Conservation (phyloP, 1,284 basidiomycete species). For the Amylostereum areolatum region DNA sequence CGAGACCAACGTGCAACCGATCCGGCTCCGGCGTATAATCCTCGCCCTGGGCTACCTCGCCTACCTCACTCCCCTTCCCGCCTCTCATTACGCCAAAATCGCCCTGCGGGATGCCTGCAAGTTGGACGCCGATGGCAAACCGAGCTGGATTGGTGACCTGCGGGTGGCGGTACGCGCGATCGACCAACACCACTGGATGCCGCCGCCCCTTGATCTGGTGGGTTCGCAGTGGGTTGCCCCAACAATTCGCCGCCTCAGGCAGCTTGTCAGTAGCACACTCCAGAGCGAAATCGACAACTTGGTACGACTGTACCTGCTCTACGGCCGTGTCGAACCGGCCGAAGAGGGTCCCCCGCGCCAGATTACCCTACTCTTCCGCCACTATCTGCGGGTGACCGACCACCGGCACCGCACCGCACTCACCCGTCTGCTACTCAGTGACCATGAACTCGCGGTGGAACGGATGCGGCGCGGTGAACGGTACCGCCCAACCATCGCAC, state of each 20-base stretch:
- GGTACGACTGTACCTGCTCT: neutral
- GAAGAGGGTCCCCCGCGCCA: neutral
- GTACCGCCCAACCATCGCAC: neutral
- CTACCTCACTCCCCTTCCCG: neutral
- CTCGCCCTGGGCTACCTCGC: neutral
- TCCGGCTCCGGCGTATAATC: neutral
- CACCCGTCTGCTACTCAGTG: neutral
- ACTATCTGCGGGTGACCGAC: neutral
- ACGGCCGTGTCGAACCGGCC: neutral
- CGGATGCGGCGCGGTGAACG: neutral
- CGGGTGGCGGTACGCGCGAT: neutral
- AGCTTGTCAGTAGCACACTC: neutral
- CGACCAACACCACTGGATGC: neutral
- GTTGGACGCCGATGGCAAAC: neutral
- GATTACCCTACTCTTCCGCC: neutral
- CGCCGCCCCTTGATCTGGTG: neutral
- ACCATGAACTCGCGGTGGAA: neutral
- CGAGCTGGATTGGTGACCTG: neutral
- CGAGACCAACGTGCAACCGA: slow-evolving; percentile 12
- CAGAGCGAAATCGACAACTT: neutral
- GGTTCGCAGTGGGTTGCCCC: neutral
- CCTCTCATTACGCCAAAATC: neutral
- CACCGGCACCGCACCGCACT: neutral
- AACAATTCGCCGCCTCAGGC: neutral
- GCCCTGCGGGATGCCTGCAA: neutral